Conservation (phyloP, 176 grass and related monocot genomes). For the Bonia amplexicaulis region DNA sequence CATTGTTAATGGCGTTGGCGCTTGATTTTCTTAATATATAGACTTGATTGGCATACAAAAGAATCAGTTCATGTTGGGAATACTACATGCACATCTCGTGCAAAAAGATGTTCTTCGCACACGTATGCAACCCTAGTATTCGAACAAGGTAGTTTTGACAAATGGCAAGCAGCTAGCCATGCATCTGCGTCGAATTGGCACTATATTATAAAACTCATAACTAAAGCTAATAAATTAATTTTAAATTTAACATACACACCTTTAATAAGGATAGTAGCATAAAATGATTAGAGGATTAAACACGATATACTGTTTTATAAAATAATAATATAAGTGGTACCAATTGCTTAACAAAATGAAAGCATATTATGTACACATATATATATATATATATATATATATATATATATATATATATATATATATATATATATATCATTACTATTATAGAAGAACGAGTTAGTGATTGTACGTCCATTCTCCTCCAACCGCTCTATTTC, state of each 20-base stretch:
- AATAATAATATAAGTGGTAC: not conserved
- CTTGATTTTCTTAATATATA: conserved; percentile 31
- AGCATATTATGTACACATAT: no score
- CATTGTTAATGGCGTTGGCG: conserved; percentile 20
- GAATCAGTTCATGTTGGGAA: conserved; percentile 11
- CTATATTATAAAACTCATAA: not conserved
- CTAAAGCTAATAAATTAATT: not conserved
- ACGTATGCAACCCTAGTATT: conserved; percentile 28
- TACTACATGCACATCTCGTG: conserved; percentile 21
- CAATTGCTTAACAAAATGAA: not conserved
- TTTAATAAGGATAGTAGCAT: not conserved
- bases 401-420: no score
- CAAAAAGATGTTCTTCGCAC: not conserved
- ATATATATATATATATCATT: no score
- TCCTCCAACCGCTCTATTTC: no score
- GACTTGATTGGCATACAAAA: not conserved
- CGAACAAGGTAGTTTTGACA: not conserved
- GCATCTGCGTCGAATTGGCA: not conserved
- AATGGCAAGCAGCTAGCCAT: not conserved
- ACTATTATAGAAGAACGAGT: no score
- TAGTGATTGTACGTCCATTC: no score
- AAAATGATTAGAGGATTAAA: not conserved
- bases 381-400: not conserved
- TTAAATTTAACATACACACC: not conserved
- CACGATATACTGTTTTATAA: not conserved